Evolutionary conservation across 148 eudicot genomes (phyloP), one percentile per base, ranked within the genome.

Genomic region (Linanthus parryae): DNA sequence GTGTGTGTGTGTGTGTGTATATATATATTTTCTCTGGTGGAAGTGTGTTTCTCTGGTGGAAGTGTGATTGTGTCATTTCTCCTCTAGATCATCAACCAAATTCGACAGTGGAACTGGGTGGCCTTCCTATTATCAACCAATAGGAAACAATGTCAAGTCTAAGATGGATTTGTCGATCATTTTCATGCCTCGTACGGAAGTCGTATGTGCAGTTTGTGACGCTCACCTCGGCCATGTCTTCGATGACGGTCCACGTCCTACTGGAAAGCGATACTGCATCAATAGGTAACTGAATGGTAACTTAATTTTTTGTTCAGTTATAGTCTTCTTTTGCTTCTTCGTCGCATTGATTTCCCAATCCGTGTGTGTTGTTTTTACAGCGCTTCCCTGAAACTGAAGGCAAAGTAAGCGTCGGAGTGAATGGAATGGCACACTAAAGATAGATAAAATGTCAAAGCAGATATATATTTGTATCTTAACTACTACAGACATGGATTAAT

Each of bases 21-120:
- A n/a, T n/a, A n/a, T n/a, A 25, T 15, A 28, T 7, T 29, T 16
- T 31, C 20, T 17, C 54, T 17, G 19, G 17, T 24, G 18, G 10
- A 25, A 23, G 5, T 35, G 7, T 9, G 8, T 28, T 20, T 29
- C 27, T 11, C 16, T 49, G n/a, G 19, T 5, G 22, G 29, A 17
- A 17, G 29, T 31, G 26, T 49, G 24, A 9, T 7, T 21, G 25
- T 8, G 8, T 9, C 8, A 19, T 9, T 21, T 57, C 26, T 68
- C 20, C 15, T 20, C 7, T 62, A 89, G 97, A 57, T 89, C 97
- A 57, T 73, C 88, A 5, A 85, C 97, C 28, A 89, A 89, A 62
- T 89, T 89, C 35, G 95, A 89, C 36, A 89, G 97, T 25, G 97
- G 97, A 31, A 89, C 97, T 15, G 97, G 97, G 24, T 89, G 97